phyloP scores from a whole-genome alignment of 116 monocot species.

The Papilionanthe hybrid region DNA sequence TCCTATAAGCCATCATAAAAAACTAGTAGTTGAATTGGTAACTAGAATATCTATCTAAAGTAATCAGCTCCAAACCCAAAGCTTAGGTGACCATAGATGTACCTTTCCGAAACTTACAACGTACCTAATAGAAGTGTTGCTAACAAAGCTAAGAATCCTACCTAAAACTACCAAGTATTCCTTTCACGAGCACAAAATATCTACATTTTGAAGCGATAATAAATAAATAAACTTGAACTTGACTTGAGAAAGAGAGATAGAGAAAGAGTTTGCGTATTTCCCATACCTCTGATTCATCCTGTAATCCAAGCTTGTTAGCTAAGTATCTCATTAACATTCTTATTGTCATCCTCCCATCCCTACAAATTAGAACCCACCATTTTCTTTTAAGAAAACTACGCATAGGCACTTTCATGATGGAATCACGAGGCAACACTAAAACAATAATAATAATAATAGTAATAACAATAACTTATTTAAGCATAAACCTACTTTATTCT shows the following conservation, averaged over 20 bases:
- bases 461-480: background rate
- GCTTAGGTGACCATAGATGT: no score
- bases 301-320: constrained; percentile 38
- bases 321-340: constrained; percentile 55
- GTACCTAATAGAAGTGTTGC: constrained; percentile 1
- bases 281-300: constrained; percentile 46
- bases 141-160: background rate
- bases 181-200: background rate
- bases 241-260: background rate
- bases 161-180: background rate
- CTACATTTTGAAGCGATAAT: background rate
- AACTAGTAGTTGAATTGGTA: no score
- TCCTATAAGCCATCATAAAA: no score
- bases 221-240: background rate
- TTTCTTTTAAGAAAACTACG: background rate
- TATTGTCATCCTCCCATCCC: constrained; percentile 53
- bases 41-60: no score
- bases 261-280: background rate
- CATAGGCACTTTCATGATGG: no score
- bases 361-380: constrained; percentile 12
- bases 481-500: constrained; percentile 40
- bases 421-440: no score
- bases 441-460: no score
- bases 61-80: no score
- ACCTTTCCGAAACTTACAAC: constrained; percentile 1